These are phyloP conservation scores for Starmerella vaccinii DNA, from an alignment of 805 yeast genomes.

Conservation along the genomic window DNA sequence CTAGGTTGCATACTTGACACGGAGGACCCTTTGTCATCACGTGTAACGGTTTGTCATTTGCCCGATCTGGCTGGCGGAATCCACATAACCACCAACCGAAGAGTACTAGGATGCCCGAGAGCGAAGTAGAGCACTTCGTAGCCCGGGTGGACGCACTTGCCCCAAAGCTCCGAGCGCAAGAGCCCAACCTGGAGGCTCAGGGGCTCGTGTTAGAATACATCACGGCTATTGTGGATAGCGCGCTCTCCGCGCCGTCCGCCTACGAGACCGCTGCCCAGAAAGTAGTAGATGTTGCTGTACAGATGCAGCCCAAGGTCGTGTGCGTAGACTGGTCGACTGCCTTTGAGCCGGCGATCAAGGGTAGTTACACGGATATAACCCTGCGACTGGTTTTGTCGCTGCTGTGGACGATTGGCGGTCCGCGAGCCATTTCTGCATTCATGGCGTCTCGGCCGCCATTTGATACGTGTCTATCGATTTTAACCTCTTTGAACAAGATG, in stretches of 20 bases:
- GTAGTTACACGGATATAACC: neutral
- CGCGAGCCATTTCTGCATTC: slow-evolving; percentile 12
- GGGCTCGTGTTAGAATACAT: slow-evolving; percentile 1
- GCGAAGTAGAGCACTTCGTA: slow-evolving; percentile 9
- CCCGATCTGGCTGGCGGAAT: slow-evolving; percentile 1
- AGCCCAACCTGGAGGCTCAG: slow-evolving; percentile 5
- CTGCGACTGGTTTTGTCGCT: slow-evolving; percentile 6
- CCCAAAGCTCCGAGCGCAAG: slow-evolving; percentile 1
- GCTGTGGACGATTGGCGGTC: slow-evolving; percentile 16
- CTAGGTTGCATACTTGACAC: neutral
- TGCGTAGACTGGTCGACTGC: slow-evolving; percentile 10
- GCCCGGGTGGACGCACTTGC: slow-evolving; percentile 5
- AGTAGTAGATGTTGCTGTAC: neutral
- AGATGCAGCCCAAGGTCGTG: slow-evolving; percentile 11
- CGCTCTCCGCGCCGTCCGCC: neutral
- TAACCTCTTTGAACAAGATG: neutral
- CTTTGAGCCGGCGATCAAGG: neutral
- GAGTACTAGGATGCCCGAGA: slow-evolving; percentile 10
- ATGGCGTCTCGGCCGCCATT: slow-evolving; percentile 1
- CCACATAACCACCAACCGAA: slow-evolving; percentile 4
- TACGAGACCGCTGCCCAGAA: neutral
- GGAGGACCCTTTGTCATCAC: neutral
- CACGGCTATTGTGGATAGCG: neutral
- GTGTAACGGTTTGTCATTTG: slow-evolving; percentile 2
- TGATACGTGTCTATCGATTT: neutral